These are phyloP conservation scores for Centella asiatica DNA, from an alignment of 129 eudicot species.

Conservation along the genomic window DNA sequence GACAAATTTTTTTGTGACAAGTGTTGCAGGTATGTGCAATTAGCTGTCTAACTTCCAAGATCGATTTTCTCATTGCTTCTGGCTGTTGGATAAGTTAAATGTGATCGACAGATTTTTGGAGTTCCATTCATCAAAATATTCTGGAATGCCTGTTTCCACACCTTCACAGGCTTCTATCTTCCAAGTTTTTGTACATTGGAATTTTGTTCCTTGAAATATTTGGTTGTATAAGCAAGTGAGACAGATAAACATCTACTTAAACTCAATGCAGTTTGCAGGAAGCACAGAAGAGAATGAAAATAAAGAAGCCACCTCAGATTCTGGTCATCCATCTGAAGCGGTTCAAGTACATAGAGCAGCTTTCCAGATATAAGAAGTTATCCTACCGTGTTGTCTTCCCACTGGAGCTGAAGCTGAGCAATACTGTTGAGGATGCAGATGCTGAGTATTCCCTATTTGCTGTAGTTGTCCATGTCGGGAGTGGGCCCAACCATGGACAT, in stretches of 20 bases:
- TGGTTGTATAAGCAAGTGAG: neutral
- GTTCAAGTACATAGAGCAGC: conserved; percentile 72
- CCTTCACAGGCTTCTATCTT: neutral
- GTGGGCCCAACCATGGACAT: conserved; percentile 74
- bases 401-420: conserved; percentile 59
- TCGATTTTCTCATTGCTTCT: neutral
- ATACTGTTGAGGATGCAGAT: conserved; percentile 66
- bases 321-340: conserved; percentile 67
- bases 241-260: neutral
- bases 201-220: neutral
- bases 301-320: conserved; percentile 62
- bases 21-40: conserved; percentile 54
- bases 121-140: neutral
- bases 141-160: neutral
- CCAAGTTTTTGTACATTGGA: neutral
- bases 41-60: neutral
- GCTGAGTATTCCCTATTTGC: conserved; percentile 62
- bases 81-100: neutral
- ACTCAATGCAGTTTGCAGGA: conserved; percentile 52
- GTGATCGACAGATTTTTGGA: neutral
- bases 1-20: conserved; percentile 87
- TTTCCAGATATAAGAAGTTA: conserved; percentile 57
- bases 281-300: conserved; percentile 83
- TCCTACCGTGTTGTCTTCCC: conserved; percentile 73
- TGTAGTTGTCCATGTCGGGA: conserved; percentile 68